These are phyloP conservation scores for Trichodelitschia bisporula DNA, from an alignment of 495 filamentous ascomycete genomes.

Conservation along the genomic window DNA sequence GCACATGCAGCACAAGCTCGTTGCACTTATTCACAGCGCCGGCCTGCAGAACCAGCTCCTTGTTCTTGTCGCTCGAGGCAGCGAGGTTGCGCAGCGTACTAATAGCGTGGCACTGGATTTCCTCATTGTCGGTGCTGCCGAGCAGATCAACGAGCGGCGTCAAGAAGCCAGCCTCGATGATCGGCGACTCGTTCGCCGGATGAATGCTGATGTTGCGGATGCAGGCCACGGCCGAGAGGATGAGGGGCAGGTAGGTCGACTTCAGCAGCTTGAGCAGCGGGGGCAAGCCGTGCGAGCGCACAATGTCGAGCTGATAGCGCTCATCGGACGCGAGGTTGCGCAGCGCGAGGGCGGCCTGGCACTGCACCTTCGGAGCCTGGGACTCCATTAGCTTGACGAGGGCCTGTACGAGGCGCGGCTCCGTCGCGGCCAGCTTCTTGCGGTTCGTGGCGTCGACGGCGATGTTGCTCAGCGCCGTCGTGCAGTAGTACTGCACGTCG, in stretches of 20 bases:
- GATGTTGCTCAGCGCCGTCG: conserved; percentile 93
- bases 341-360: conserved; percentile 83
- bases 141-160: conserved; percentile 82
- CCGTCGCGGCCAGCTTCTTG: conserved; percentile 69
- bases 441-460: conserved; percentile 82
- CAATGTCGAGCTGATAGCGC: conserved; percentile 95
- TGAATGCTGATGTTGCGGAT: conserved; percentile 98
- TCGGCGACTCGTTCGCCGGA: conserved; percentile 95
- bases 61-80: conserved; percentile 90
- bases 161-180: conserved; percentile 91
- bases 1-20: conserved; percentile 78
- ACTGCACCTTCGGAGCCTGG: conserved; percentile 90
- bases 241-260: conserved; percentile 84
- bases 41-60: conserved; percentile 82
- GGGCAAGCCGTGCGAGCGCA: conserved; percentile 58
- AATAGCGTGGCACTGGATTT: conserved; percentile 96
- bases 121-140: conserved; percentile 89
- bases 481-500: conserved; percentile 98
- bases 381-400: conserved; percentile 94
- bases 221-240: conserved; percentile 89
- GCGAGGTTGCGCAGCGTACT: conserved; percentile 90
- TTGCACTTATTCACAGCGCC: conserved; percentile 98
- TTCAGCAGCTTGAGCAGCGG: conserved; percentile 74
- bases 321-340: conserved; percentile 94
- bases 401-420: conserved; percentile 72